A percentile compares a stretch with the other conserved stretches of the same genome.
These are phyloP conservation scores for Paecilomyces dactylethromorphus DNA, from an alignment of 2,329 filamentous ascomycete genomes.

Conservation along the genomic window DNA sequence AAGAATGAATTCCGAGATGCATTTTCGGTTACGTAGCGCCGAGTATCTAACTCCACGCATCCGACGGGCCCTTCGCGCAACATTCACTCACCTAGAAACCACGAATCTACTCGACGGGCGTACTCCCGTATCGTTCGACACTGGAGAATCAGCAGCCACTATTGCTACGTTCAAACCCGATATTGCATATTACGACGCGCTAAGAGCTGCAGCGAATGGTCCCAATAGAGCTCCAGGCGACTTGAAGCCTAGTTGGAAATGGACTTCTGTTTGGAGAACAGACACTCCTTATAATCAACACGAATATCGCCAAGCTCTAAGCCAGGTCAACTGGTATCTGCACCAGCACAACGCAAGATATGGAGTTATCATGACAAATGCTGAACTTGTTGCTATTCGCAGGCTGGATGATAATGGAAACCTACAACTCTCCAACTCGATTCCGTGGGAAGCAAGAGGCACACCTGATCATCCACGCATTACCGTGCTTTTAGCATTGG, in stretches of 20 bases:
- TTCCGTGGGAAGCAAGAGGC: not conserved
- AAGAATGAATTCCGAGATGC: not conserved
- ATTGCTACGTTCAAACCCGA: not conserved
- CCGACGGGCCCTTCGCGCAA: not conserved
- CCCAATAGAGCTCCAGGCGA: not conserved
- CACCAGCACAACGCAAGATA: slow-evolving; percentile 8
- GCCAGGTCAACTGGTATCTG: slow-evolving; percentile 11
- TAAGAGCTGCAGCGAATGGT: not conserved
- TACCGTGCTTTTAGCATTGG: slow-evolving; percentile 12
- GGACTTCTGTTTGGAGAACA: not conserved
- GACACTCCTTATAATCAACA: not conserved
- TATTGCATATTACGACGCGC: not conserved
- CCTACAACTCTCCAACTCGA: slow-evolving; percentile 6
- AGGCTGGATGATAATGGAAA: slow-evolving; percentile 9
- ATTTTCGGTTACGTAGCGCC: not conserved
- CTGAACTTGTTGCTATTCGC: slow-evolving; percentile 12
- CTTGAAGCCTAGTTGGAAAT: slow-evolving; percentile 1
- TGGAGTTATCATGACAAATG: slow-evolving; percentile 8
- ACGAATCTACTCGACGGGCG: not conserved
- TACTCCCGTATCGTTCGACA: not conserved
- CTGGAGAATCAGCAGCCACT: not conserved
- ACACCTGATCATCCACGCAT: slow-evolving; percentile 5
- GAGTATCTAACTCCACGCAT: not conserved
- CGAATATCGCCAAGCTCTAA: slow-evolving; percentile 7
- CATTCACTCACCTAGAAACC: not conserved